These are phyloP conservation scores for Theileria orientalis DNA, from an alignment of 169 alveolate species.

Conservation along the genomic window DNA sequence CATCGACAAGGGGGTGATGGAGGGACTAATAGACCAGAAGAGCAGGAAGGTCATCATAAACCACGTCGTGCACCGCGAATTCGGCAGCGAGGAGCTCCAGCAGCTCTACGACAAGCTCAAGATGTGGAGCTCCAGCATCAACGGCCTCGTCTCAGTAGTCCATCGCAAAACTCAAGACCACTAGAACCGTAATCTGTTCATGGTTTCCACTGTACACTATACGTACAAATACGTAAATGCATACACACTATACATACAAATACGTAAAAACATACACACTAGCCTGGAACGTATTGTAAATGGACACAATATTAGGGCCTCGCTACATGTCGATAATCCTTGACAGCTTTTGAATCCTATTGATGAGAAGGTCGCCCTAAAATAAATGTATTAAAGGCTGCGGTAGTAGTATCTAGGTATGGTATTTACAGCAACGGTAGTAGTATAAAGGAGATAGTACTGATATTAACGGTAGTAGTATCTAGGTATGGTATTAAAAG, in stretches of 20 bases:
- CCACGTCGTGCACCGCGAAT: constrained; percentile 67
- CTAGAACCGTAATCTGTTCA: not conserved
- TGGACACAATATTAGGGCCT: not conserved
- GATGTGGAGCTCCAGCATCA: constrained; percentile 56
- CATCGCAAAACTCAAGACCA: constrained; percentile 8
- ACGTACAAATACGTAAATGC: no score
- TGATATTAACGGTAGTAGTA: no score
- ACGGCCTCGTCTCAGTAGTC: constrained; percentile 23
- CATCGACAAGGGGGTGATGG: constrained; percentile 72
- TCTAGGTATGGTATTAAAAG: no score
- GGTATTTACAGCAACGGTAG: no score
- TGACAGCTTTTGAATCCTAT: constrained; percentile 90
- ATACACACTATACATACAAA: no score
- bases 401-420: no score
- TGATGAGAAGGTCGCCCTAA: constrained; percentile 81
- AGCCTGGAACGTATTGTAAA: no score
- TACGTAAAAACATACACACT: no score
- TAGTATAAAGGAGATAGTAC: no score
- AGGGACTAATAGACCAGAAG: constrained; percentile 71
- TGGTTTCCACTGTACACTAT: no score
- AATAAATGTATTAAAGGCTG: constrained; percentile 67
- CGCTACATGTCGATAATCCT: constrained; percentile 88
- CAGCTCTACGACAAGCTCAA: constrained; percentile 51
- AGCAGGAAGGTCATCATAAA: constrained; percentile 60
- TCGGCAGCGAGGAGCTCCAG: constrained; percentile 58